Percentiles rank a stretch among this genome's conserved stretches.
These are phyloP conservation scores for Lasiosphaeriaceae sp. DNA, from an alignment of 495 filamentous ascomycete genomes.

Conservation along the genomic window DNA sequence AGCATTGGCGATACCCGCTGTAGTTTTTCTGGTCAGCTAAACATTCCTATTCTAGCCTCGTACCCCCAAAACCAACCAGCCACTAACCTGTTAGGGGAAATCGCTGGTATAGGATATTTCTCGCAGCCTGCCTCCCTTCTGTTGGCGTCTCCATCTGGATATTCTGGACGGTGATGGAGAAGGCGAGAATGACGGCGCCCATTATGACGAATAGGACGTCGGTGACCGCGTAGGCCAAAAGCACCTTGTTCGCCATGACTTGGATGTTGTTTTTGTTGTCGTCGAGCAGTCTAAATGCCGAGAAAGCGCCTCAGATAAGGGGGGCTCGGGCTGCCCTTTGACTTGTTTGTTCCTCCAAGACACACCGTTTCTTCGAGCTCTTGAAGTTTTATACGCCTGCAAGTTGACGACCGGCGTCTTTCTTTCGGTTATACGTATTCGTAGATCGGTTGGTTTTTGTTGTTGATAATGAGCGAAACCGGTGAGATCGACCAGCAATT, in stretches of 20 bases:
- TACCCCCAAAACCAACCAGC: neutral
- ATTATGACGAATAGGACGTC: constrained; percentile 60
- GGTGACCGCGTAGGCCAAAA: constrained; percentile 51
- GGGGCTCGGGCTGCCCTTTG: neutral
- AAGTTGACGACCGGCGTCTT: constrained; percentile 25
- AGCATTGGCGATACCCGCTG: constrained; percentile 64
- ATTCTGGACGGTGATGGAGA: constrained; percentile 56
- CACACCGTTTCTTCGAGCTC: neutral
- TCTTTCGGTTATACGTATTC: no score
- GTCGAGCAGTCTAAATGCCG: constrained; percentile 14
- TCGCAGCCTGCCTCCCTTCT: constrained; percentile 55
- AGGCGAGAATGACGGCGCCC: constrained; percentile 60
- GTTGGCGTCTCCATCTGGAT: constrained; percentile 39
- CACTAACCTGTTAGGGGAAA: constrained; percentile 57
- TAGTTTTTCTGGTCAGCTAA: constrained; percentile 22
- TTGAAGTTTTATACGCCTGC: neutral
- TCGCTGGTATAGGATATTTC: constrained; percentile 56
- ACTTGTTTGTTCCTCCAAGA: neutral
- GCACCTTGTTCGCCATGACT: constrained; percentile 54
- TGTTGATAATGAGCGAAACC: constrained; percentile 9
- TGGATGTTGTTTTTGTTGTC: constrained; percentile 15
- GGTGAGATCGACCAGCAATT: constrained; percentile 34
- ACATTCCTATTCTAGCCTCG: neutral
- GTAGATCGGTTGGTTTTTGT: neutral
- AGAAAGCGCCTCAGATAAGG: neutral